Evolutionary conservation across 1,284 basidiomycete genomes (phyloP), one percentile per base, ranked within the genome.

Genomic region (Cutaneotrichosporon sp.): DNA sequence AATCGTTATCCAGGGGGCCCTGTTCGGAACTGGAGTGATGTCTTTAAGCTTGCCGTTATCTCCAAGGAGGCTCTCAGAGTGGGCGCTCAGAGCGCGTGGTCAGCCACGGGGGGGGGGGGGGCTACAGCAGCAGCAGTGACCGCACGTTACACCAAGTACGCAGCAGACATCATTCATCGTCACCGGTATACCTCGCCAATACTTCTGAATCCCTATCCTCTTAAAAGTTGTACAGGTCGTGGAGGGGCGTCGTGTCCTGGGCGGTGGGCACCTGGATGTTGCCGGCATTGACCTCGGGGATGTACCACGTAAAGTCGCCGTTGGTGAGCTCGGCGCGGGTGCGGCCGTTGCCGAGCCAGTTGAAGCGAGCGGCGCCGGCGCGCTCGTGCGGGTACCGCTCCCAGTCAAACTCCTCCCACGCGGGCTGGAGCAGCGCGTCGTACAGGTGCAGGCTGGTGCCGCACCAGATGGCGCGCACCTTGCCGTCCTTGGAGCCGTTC

Each of bases 401-500:
- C 58, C 58, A 60, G 10, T 60, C 58, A 54, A 60, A 60, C 34
- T 60, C 59, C 43, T 60, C 59, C 49, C 47, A 60, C 20, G 49
- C 29, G 2, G 59, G 59, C 49, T 60, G 49, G 25, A 24, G 36
- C 49, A 60, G 54, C 10, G 54, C 54, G n/a, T 56, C 54, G 50
- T 56, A 56, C 5, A 56, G 42, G 38, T 60, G 59, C 38, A 56
- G 31, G 0, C 24, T 16, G 18, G 49, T 45, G 29, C 59, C 59
- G 25, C 49, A 53, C 59, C 59, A 60, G 25, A 56, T 56, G 1
- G 54, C 54, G 18, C 54, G 54, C 11, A 60, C 49, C 42, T 51
- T 56, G 31, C 54, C 59, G 14, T 60, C 54, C 31, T 24, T 52
- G 13, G 49, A 42, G 24, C 59, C 59, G 42, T 60, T 52, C 59